Percentiles rank a stretch among this genome's conserved stretches.
These are phyloP conservation scores for Apiotrichum veenhuisii DNA, from an alignment of 1,284 basidiomycete species.

Conservation along the genomic window DNA sequence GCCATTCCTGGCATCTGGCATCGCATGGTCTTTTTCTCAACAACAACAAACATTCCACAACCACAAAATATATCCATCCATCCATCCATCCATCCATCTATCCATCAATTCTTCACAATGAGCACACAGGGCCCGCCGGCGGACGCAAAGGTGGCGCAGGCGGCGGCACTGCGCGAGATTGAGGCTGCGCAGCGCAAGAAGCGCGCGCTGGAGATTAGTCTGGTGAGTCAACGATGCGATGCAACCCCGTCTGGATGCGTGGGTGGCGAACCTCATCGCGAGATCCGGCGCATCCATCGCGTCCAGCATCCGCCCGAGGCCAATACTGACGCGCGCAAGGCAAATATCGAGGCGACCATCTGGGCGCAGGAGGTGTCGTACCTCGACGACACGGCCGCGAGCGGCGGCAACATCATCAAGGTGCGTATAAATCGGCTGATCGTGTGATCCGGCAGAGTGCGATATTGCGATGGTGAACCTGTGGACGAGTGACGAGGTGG, in stretches of 20 bases:
- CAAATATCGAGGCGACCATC: constrained; percentile 51
- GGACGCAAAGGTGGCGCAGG: constrained; percentile 47
- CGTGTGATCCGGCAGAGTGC: no score
- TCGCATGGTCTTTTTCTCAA: no score
- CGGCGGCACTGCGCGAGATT: constrained; percentile 38
- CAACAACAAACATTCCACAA: no score
- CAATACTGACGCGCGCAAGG: constrained; percentile 38
- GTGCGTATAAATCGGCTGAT: constrained; percentile 19
- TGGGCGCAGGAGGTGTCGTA: constrained; percentile 53
- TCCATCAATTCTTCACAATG: constrained; percentile 22
- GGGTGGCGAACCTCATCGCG: neutral
- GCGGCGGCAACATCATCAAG: constrained; percentile 51
- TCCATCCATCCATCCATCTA: neutral
- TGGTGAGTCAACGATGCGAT: no score
- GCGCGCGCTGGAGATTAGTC: constrained; percentile 34
- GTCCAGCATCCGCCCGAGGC: neutral
- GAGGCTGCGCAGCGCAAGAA: constrained; percentile 42
- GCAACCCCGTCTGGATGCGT: constrained; percentile 16
- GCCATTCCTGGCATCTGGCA: no score
- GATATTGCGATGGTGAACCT: neutral
- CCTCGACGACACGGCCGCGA: constrained; percentile 47
- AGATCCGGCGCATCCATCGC: neutral
- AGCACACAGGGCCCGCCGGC: constrained; percentile 43
- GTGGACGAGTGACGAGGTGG: neutral
- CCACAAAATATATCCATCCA: neutral